Percentiles rank a stretch among this genome's conserved stretches.
Evolutionary conservation across 164 flowering plant genomes (phyloP).

Genomic region (Platanus orientalis): DNA sequence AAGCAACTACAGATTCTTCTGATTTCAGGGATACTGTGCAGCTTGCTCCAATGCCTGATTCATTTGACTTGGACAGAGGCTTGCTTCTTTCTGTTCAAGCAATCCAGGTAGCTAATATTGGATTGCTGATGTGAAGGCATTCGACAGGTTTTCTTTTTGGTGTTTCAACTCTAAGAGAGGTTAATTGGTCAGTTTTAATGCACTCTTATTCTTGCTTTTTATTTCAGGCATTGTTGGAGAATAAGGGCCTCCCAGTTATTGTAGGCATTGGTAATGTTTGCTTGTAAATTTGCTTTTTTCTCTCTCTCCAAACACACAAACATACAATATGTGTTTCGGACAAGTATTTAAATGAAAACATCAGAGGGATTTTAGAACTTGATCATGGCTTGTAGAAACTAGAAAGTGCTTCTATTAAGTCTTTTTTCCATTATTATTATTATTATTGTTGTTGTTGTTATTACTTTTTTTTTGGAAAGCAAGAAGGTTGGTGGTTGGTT

Average conservation of each 20-base stretch:
- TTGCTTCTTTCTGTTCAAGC: slow-evolving; percentile 97
- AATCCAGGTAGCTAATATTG: slow-evolving; percentile 61
- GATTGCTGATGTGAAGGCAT: background rate
- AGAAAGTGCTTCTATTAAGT: no score
- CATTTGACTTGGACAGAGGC: slow-evolving; percentile 91
- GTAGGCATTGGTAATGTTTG: slow-evolving; percentile 87
- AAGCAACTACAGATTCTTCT: slow-evolving; percentile 82
- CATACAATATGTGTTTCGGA: background rate
- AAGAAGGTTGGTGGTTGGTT: no score
- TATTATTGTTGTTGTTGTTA: no score
- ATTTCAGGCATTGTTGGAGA: slow-evolving; percentile 92
- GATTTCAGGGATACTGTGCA: slow-evolving; percentile 76
- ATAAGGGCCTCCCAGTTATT: slow-evolving; percentile 84
- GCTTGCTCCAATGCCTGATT: slow-evolving; percentile 96
- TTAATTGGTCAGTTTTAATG: background rate
- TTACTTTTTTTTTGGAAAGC: no score
- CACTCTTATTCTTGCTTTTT: slow-evolving; percentile 8
- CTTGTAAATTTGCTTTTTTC: slow-evolving; percentile 1
- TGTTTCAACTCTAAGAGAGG: slow-evolving; percentile 2
- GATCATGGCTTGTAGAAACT: no score
- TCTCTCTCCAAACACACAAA: slow-evolving; percentile 8
- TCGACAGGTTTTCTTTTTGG: background rate
- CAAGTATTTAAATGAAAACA: background rate
- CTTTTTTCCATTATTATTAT: no score
- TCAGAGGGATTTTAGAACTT: background rate